Percentiles rank a stretch among this genome's conserved stretches.
phyloP scores from a whole-genome alignment of 2,329 filamentous ascomycete species.

The Pseudovirgaria hyperparasitica region DNA sequence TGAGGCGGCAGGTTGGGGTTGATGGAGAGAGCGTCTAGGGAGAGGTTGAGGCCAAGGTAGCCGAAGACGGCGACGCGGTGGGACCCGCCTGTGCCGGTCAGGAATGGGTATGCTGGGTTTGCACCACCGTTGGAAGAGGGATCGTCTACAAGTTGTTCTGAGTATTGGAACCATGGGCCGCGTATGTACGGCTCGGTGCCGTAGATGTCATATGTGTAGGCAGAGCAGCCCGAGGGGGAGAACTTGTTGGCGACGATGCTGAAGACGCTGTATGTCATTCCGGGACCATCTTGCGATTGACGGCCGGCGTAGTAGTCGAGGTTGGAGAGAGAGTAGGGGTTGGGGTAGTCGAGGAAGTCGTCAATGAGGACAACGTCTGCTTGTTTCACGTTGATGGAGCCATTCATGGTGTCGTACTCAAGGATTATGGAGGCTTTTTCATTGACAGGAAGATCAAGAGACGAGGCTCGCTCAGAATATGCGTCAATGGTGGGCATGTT shows the following conservation, averaged over 20 bases:
- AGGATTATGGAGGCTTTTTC: conserved; percentile 45
- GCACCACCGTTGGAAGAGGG: conserved; percentile 48
- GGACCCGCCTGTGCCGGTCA: conserved; percentile 58
- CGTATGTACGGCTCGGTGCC: conserved; percentile 51
- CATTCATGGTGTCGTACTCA: conserved; percentile 55
- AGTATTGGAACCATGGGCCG: conserved; percentile 58
- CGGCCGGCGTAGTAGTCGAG: conserved; percentile 58
- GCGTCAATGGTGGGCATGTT: conserved; percentile 42
- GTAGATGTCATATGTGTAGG: conserved; percentile 54
- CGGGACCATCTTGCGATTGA: conserved; percentile 54
- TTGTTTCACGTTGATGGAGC: conserved; percentile 54
- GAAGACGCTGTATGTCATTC: conserved; percentile 62
- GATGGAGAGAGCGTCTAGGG: conserved; percentile 47
- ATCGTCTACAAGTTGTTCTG: conserved; percentile 54
- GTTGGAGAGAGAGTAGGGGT: conserved; percentile 43
- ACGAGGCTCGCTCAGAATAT: conserved; percentile 43
- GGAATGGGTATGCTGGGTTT: conserved; percentile 57
- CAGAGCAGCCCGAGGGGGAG: conserved; percentile 53
- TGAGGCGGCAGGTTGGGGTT: conserved; percentile 55
- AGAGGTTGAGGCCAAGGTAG: conserved; percentile 51
- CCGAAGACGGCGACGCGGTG: conserved; percentile 56
- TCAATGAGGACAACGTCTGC: conserved; percentile 57
- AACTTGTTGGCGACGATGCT: conserved; percentile 53
- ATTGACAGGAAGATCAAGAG: conserved; percentile 43
- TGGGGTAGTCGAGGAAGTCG: conserved; percentile 48